Percentiles rank a stretch among this genome's conserved stretches.
phyloP scores from a whole-genome alignment of 2,329 filamentous ascomycete genomes.

The Xylaria sp. region DNA sequence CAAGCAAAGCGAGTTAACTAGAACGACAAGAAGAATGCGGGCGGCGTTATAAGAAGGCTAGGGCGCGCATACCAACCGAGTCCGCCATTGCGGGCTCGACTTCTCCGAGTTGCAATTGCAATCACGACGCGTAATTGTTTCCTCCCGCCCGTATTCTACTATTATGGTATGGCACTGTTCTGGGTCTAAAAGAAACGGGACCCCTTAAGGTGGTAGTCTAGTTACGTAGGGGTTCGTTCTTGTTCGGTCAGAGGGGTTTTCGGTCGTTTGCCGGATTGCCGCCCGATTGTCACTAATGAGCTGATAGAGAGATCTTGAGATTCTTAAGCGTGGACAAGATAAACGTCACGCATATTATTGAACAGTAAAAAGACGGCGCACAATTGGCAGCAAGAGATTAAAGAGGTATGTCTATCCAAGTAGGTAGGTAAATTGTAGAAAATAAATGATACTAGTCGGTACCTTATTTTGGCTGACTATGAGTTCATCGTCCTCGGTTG shows the following conservation, averaged over 20 bases:
- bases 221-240: slow-evolving; percentile 8
- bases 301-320: not conserved
- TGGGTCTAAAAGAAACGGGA: not conserved
- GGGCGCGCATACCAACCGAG: slow-evolving; percentile 59
- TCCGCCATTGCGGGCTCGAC: slow-evolving; percentile 58
- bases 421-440: not conserved
- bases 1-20: not conserved
- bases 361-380: not conserved
- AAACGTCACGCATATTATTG: slow-evolving; percentile 16
- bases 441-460: not conserved
- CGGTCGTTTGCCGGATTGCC: slow-evolving; percentile 20
- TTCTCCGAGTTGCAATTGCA: slow-evolving; percentile 30
- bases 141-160: not conserved
- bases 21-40: no score
- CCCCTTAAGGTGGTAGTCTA: not conserved
- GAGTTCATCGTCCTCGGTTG: slow-evolving; percentile 10
- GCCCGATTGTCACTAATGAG: slow-evolving; percentile 17
- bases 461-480: slow-evolving; percentile 7
- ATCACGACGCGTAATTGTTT: slow-evolving; percentile 13
- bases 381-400: not conserved
- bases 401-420: not conserved
- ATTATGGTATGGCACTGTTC: not conserved
- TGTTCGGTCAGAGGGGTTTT: slow-evolving; percentile 8
- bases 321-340: slow-evolving; percentile 12
- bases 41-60: not conserved